Base-by-base conservation (phyloP, 495 filamentous ascomycete genomes). In the Sphaerosporella brunnea region DNA sequence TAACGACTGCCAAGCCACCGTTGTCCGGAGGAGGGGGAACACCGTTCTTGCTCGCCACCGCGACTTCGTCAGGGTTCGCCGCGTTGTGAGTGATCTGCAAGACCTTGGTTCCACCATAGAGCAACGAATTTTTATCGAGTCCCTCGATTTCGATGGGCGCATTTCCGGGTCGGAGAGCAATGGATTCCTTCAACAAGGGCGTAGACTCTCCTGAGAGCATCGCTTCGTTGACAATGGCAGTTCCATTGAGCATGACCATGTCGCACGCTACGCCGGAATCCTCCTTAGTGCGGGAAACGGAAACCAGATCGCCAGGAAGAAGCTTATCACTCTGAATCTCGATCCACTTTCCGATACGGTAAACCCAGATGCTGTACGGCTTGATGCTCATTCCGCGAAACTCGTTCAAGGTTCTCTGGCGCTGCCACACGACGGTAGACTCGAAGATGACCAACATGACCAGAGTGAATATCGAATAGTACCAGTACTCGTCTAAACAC, bases 401-500 rank as follows among this genome's bases (percentile, higher is more conserved):
- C 63, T 99, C 90, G 56, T 71, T 88, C 53, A 99, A 63, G n/a
- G 90, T 96, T 48, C 87, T 74, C 70, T 99, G 90, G 49, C 90
- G 77, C 68, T 99, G 90, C 90, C 90, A 99, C 9, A 99, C 90
- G 15, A 99, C 90, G 5, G 90, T 99, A 63, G 87, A 93, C 68
- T 99, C 90, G 60, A 99, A 99, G 37, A 74, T 80, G 51, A 96
- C 80, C 26, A 99, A 77, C 90, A 96, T 96, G 68, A 95, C 88
- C 18, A 96, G 77, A 1, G 90, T 96, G 61, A 99, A 99, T 10
- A 99, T 72, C 50, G 90, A 99, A 64, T 96, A 99, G 67, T 99
- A 99, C 90, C 90, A 99, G 66, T 95, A 96, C 66, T 99, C 90
- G 63, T 99, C 90, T 63, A 99, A 63, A 79, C 95, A 84, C 90